These are phyloP conservation scores for Pseudogymnoascus sp. DNA, from an alignment of 2,329 filamentous ascomycete genomes.

Conservation along the genomic window DNA sequence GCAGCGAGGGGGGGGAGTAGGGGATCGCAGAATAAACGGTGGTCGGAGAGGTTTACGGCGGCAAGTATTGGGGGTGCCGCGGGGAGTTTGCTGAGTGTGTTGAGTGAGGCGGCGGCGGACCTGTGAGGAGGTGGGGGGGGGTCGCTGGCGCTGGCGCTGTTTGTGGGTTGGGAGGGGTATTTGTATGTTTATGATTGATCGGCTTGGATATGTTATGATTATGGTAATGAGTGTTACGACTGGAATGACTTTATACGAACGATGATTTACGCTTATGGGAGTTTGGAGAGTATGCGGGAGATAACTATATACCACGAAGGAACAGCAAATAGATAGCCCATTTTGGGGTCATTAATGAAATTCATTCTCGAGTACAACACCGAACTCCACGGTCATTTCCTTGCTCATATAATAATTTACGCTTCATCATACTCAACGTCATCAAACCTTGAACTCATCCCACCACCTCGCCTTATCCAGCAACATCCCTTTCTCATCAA, in stretches of 20 bases:
- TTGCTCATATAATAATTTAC: not conserved
- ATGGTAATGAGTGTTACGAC: slow-evolving; percentile 2
- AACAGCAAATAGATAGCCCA: not conserved
- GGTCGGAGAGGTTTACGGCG: slow-evolving; percentile 47
- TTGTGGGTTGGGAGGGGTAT: not conserved
- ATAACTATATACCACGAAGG: not conserved
- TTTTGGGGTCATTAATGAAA: not conserved
- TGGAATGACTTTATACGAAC: not conserved
- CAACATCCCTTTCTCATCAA: slow-evolving; percentile 37
- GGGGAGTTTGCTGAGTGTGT: slow-evolving; percentile 47
- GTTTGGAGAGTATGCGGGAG: not conserved
- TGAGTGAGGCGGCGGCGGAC: slow-evolving; percentile 45
- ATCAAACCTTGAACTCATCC: slow-evolving; percentile 31
- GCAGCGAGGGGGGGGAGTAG: slow-evolving; percentile 28
- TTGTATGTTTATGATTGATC: not conserved
- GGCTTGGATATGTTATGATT: not conserved
- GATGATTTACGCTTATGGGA: not conserved
- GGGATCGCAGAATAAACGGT: slow-evolving; percentile 30
- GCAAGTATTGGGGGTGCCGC: slow-evolving; percentile 54
- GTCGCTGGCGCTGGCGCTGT: not conserved
- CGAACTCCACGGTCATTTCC: not conserved
- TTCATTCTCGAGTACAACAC: not conserved
- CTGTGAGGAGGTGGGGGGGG: not conserved
- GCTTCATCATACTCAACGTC: not conserved
- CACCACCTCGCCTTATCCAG: slow-evolving; percentile 34